Conservation (phyloP, 768 basidiomycete genomes). For the Tephrocybe sp. region DNA sequence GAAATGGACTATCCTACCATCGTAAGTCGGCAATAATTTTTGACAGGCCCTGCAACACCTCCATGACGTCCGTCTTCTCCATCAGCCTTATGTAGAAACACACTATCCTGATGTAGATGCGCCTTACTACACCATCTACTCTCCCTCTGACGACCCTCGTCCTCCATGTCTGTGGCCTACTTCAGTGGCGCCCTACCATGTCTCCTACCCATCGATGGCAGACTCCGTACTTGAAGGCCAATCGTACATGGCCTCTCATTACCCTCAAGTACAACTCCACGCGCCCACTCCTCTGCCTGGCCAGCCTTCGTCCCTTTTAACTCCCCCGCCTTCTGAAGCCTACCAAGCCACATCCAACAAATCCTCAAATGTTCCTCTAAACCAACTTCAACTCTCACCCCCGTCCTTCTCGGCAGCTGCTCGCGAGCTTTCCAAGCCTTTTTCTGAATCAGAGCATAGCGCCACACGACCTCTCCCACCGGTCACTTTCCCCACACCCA, state of each 20-base stretch:
- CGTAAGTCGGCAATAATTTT: neutral
- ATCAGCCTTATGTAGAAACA: neutral
- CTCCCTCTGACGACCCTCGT: neutral
- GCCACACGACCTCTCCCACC: constrained; percentile 22
- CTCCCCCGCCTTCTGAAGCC: constrained; percentile 1
- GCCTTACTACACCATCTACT: neutral
- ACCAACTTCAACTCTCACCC: constrained; percentile 4
- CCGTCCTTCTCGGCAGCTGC: neutral
- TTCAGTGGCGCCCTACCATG: neutral
- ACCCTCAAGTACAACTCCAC: constrained; percentile 24
- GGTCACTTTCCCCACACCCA: constrained; percentile 62
- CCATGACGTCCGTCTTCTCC: neutral
- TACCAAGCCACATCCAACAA: neutral
- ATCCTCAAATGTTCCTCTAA: neutral
- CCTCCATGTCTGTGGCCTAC: neutral
- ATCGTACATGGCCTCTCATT: constrained; percentile 14
- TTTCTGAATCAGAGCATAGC: constrained; percentile 5
- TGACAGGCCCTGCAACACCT: neutral
- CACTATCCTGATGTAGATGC: neutral
- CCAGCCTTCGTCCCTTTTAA: constrained; percentile 17
- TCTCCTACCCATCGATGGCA: neutral
- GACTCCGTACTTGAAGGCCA: neutral
- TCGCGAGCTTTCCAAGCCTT: constrained; percentile 9
- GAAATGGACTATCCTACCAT: neutral
- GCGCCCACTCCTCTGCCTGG: constrained; percentile 27